Base-by-base conservation (phyloP, 2,329 filamentous ascomycete genomes). In the Aspergillus quadrilineatus region DNA sequence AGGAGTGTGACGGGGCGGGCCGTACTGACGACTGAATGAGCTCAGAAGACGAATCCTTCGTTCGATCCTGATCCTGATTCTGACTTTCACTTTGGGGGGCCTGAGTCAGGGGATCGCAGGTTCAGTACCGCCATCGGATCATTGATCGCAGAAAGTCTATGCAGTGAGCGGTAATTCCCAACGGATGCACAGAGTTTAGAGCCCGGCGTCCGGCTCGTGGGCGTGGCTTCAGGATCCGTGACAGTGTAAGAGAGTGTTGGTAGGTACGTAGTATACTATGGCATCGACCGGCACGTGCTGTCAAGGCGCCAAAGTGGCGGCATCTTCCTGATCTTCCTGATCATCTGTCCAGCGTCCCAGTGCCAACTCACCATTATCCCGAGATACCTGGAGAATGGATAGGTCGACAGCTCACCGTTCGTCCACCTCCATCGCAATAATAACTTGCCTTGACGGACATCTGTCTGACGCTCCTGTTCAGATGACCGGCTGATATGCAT, bases 401-500 rank as follows among this genome's bases (percentile, higher is more conserved):
- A 41, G 37, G n/a, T 41, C n/a, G 34, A 50, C 39, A 47, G 41
- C 47, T 37, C 34, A 46, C 17, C 10, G 34, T 37, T 14, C 34
- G 34, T 37, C 34, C 34, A 12, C 14, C 9, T 37, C 34, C 17
- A 44, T 44, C 42, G 5, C 36, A 14, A 45, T 12, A 12, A 22
- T 22, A 46, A 6, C 28, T 8, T 30, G 43, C 26, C 42, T 22
- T 41, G n/a, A n/a, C 28, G 4, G n/a, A 22, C 45, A 22, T 22
- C 22, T 22, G 22, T 17, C 30, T 28, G 46, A 12, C 17, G 41
- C 28, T 47, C 53, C 53, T 39, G 49, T 53, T 45, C 57, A 59
- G 57, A 59, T 59, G 57, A 59, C 57, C 50, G 42, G 36, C 39
- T 50, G 34, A 44, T 42, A 42, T 59, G 53, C 50, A 57, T 50